Base-by-base conservation (phyloP, 2,329 filamentous ascomycete genomes). In the Paecilomyces sp. region DNA sequence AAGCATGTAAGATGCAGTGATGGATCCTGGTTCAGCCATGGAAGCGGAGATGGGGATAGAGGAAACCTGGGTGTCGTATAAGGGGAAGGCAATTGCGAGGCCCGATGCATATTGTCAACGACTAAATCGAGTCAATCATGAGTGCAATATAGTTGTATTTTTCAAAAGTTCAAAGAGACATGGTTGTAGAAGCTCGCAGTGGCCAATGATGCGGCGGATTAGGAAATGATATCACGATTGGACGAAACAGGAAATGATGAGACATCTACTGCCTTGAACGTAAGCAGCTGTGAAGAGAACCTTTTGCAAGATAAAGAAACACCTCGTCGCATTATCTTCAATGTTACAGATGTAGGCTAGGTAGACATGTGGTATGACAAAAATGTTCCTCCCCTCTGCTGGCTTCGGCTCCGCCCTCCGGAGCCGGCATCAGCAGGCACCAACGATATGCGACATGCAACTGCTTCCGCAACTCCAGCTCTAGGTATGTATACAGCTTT, bases 401-500 rank as follows among this genome's bases (percentile, higher is more conserved):
- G 41, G 41, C 41, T 47, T 47, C 15, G 41, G 18, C 41, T 47
- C 41, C 41, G 41, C 41, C 41, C 41, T 47, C 41, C 41, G 41
- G 41, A 18, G 41, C 41, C 41, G 41, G 41, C 41, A 47, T 47
- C n/a, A n/a, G 41, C 61, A 67, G 34, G 66, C 61, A 67, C 63
- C 62, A 67, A 65, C 55, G 55, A 34, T 36, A 57, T 24, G 36
- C 36, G 25, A 36, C 51, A 53, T 30, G 6, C 51, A 18, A 47
- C 15, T 47, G n/a, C 41, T 47, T 47, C 41, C 41, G 41, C 41
- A 22, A 30, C 51, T 53, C 51, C 51, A 53, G 51, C 51, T 53
- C 51, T 30, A 66, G 22, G 67, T 73, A 73, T 74, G 71, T 72
- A 72, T 73, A 74, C 71, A 74, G 65, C 67, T 69, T 72, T 73